Conservation (phyloP, 2,329 filamentous ascomycete species). For the Aspergillus fumigatiaffinis region DNA sequence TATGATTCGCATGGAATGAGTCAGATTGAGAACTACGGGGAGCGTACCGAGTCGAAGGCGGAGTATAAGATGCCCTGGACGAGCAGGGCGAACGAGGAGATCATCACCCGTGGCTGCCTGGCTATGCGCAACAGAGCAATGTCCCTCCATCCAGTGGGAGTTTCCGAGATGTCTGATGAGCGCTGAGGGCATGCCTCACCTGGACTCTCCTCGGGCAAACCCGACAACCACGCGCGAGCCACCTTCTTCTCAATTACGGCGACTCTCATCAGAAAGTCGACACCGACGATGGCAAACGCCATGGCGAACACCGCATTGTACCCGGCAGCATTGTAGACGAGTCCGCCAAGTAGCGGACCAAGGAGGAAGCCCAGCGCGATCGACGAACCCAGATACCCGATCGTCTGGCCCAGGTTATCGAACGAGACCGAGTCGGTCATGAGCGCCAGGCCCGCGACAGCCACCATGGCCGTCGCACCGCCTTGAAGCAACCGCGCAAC, state of each 20-base stretch:
- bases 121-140: slow-evolving; percentile 19
- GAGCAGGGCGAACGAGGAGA: slow-evolving; percentile 53
- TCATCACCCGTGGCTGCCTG: slow-evolving; percentile 49
- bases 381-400: slow-evolving; percentile 56
- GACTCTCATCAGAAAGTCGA: slow-evolving; percentile 59
- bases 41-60: slow-evolving; percentile 47
- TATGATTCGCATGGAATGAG: slow-evolving; percentile 5
- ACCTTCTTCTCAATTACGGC: slow-evolving; percentile 62
- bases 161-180: slow-evolving; percentile 40
- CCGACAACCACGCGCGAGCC: slow-evolving; percentile 33
- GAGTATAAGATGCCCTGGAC: slow-evolving; percentile 49
- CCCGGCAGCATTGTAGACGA: slow-evolving; percentile 57
- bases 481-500: slow-evolving; percentile 56
- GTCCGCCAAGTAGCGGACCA: slow-evolving; percentile 57
- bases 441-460: slow-evolving; percentile 57
- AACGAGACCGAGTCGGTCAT: slow-evolving; percentile 56
- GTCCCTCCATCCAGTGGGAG: slow-evolving; percentile 1
- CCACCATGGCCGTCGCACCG: slow-evolving; percentile 55
- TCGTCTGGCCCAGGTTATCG: slow-evolving; percentile 57
- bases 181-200: slow-evolving; percentile 20
- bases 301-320: slow-evolving; percentile 58
- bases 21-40: slow-evolving; percentile 13
- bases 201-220: neutral
- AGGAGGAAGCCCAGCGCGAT: slow-evolving; percentile 55
- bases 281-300: slow-evolving; percentile 49